phyloP scores from a whole-genome alignment of 1,139 yeast genomes.

The Nematodospora anomalae region DNA sequence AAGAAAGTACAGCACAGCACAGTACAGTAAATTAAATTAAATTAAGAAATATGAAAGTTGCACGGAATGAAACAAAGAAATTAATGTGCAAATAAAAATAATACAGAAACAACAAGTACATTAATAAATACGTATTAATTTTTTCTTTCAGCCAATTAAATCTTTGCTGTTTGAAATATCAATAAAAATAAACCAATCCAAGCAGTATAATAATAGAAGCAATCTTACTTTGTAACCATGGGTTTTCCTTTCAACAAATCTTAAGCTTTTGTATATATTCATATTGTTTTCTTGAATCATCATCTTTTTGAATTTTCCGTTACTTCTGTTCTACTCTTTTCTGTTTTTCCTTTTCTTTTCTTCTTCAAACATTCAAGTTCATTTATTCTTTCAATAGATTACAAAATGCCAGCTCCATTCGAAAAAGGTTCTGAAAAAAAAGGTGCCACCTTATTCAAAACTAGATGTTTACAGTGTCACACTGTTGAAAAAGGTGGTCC shows the following conservation, averaged over 20 bases:
- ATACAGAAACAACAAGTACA: not conserved
- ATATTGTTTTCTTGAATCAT: too few species aligned
- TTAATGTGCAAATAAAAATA: not conserved
- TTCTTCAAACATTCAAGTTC: not conserved
- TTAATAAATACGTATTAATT: not conserved
- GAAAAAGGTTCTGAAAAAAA: slow-evolving; percentile 87
- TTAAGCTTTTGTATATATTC: too few species aligned
- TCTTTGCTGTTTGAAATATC: slow-evolving; percentile 9
- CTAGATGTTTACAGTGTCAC: slow-evolving; percentile 99
- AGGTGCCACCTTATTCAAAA: slow-evolving; percentile 98
- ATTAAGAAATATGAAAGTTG: too few species aligned
- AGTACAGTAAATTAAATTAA: too few species aligned
- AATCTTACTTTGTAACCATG: not conserved
- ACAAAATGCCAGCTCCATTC: slow-evolving; percentile 63
- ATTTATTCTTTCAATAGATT: too few species aligned
- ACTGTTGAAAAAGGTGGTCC: slow-evolving; percentile 95
- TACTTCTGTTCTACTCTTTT: not conserved
- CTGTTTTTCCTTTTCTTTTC: not conserved
- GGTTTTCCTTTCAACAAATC: not conserved
- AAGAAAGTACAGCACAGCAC: too few species aligned
- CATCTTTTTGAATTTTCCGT: not conserved
- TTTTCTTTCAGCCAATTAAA: slow-evolving; percentile 12
- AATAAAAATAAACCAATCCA: not conserved
- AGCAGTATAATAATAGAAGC: not conserved
- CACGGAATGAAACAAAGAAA: too few species aligned